phyloP scores from a whole-genome alignment of 2,329 filamentous ascomycete genomes.

The Aspergillus novoparasiticus region DNA sequence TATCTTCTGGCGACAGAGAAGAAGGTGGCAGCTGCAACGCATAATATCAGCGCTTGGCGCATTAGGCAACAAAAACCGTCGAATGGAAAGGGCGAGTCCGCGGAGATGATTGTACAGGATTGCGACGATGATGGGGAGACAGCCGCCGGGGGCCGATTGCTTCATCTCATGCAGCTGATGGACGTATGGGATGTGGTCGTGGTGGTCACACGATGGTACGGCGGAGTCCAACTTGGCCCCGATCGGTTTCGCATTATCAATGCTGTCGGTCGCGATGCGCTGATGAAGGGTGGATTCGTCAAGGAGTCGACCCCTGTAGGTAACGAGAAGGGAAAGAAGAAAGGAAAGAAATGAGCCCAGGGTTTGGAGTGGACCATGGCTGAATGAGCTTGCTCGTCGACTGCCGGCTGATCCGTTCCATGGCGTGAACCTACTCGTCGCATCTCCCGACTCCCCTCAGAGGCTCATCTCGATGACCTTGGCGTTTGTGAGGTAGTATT shows the following conservation, averaged over 20 bases:
- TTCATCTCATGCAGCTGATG: constrained; percentile 94
- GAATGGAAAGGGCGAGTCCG: constrained; percentile 29
- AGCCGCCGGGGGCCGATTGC: constrained; percentile 79
- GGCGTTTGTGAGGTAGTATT: constrained; percentile 1
- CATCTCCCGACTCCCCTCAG: too few relatives aligned
- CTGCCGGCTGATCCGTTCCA: not conserved
- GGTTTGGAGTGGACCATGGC: not conserved
- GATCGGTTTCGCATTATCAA: constrained; percentile 92
- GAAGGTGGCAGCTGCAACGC: constrained; percentile 81
- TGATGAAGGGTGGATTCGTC: constrained; percentile 75
- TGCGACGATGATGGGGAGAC: constrained; percentile 96
- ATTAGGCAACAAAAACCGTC: constrained; percentile 55
- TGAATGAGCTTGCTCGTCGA: not conserved
- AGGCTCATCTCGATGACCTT: not conserved
- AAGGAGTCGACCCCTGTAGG: constrained; percentile 47
- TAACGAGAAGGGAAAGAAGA: constrained; percentile 59
- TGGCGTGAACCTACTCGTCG: not conserved
- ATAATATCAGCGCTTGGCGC: constrained; percentile 95
- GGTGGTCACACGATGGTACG: constrained; percentile 93
- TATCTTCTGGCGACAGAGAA: constrained; percentile 81
- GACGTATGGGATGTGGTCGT: constrained; percentile 91
- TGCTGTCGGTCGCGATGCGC: constrained; percentile 76
- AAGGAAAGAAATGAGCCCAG: constrained; percentile 45
- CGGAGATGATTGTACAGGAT: constrained; percentile 72
- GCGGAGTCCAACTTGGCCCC: constrained; percentile 84